Base-by-base conservation (phyloP, 805 yeast species). In the Yarrowia sp. region DNA sequence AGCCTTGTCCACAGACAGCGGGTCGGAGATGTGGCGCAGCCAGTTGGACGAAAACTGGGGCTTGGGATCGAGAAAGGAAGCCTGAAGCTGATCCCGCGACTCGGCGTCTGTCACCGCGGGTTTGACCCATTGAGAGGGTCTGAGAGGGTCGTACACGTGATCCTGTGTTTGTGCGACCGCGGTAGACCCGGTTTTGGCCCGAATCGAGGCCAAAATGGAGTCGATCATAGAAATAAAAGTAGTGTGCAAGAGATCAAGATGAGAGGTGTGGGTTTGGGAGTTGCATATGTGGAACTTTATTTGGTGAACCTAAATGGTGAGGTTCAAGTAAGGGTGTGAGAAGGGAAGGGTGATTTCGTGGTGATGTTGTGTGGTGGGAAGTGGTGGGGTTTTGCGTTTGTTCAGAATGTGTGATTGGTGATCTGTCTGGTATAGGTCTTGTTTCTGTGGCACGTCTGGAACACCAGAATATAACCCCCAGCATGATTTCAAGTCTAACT, bases 31-130 rank as follows among this genome's bases (percentile, higher is more conserved):
- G 22, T 85, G 76, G 74, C 90, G 90, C 8, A 93, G 80, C 72
- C 94, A 80, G 59, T 86, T 88, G 89, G 93, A 87, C 0, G 89
- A 82, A 22, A 94, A 80, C 55, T 82, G 80, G 53, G 83, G 81
- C 0, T 87, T 82, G 0, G 97, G 97, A 15, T 83, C 84, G 43
- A 92, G 79, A 67, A 86, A 87, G 58, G 82, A 83, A 0, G 78
- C 73, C 46, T 71, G 75, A 7, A 84, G 75, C 35, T 75, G 69
- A 19, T 70, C 70, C 9, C 26, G 22, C 8, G 16, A 15, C 16
- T 59, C 65, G 10, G 26, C 7, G n/a, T 43, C 52, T 3, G 42
- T 32, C 12, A 42, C 5, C 1, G 36, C 8, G 3, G 65, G 12
- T 43, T 16, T 22, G 52, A 42, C 7, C 65, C 65, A 59, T 4